A percentile compares a stretch with the other conserved stretches of the same genome.
phyloP scores from a whole-genome alignment of 2,329 filamentous ascomycete genomes.

The Pseudonectria foliicola region DNA sequence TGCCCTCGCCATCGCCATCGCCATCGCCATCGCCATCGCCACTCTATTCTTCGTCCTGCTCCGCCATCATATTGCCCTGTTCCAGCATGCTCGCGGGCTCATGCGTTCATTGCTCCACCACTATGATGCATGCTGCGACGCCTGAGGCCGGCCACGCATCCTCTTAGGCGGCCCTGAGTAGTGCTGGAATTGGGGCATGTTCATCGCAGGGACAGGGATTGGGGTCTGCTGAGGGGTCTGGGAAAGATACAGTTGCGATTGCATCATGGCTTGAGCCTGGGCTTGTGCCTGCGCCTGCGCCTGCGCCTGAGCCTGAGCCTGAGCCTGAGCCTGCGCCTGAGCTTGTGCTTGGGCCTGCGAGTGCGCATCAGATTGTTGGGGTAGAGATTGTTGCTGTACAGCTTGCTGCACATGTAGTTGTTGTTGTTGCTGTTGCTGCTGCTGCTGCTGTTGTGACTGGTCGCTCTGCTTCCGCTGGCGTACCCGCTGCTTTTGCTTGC shows the following conservation, averaged over 20 bases:
- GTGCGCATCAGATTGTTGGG: constrained; percentile 10
- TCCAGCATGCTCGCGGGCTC: neutral
- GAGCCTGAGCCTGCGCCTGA: constrained; percentile 14
- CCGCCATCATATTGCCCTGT: too few species aligned
- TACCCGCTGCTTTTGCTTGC: constrained; percentile 20
- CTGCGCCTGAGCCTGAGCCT: constrained; percentile 20
- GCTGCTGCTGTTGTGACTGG: constrained; percentile 19
- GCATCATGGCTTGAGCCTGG: constrained; percentile 20
- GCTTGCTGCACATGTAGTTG: neutral
- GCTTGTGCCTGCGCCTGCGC: constrained; percentile 15
- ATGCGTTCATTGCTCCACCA: neutral
- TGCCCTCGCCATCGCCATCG: too few species aligned
- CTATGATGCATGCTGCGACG: constrained; percentile 13
- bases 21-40: too few species aligned
- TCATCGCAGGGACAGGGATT: constrained; percentile 22
- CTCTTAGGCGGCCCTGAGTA: constrained; percentile 24
- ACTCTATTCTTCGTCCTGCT: neutral
- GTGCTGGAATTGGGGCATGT: constrained; percentile 22
- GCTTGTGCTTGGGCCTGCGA: constrained; percentile 10
- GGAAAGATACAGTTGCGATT: constrained; percentile 22
- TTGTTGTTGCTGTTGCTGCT: constrained; percentile 10
- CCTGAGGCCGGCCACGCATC: constrained; percentile 20
- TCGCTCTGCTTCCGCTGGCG: constrained; percentile 20
- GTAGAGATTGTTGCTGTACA: constrained; percentile 18
- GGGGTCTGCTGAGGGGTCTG: constrained; percentile 18